Base-by-base conservation (phyloP, 495 filamentous ascomycete species). In the Talaromyces stipitatus region DNA sequence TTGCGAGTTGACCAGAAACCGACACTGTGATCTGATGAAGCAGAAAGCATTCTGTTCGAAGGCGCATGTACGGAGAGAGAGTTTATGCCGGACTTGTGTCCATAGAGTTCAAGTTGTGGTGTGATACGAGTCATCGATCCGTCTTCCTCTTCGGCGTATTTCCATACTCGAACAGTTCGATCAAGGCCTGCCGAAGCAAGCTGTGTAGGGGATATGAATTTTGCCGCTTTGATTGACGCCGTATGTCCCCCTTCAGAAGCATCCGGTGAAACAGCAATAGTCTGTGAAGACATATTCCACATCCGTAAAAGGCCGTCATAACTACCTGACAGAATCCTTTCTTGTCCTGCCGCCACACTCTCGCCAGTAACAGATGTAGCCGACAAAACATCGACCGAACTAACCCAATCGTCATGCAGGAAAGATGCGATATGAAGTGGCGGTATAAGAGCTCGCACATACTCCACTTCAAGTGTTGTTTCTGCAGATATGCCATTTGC, bases 351-450 rank as follows among this genome's bases (percentile, higher is more conserved):
- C 54, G 61, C 69, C 63, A 69, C 81, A 58, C 67, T 69, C 82
- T 82, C 72, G 20, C 77, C 84, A 20, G 87, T 84, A 38, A 75
- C 69, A 12, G 85, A 90, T 30, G 78, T 83, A 18, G 62, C 68
- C 0, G 88, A 91, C 18, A 92, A 79, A 4, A 95, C 83, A 64
- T 96, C 90, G n/a, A 96, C 87, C n/a, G 83, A 78, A 67, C 86
- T 88, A 29, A 98, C 88, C 94, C 94, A 98, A 64, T 97, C 92
- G 64, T 97, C 91, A 66, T 97, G 91, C 73, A 96, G 83, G 70
- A 95, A 97, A 55, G 87, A 89, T 5, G 91, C 83, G 41, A 92
- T 83, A 67, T 90, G 88, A 11, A 86, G 74, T 20, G 94, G 95
- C 0, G 94, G 94, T 66, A 96, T 85, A 53, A 95, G 74, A 54